Evolutionary conservation across 441 rosid genomes (phyloP).

Genomic region (Pelargonium fulgidum): DNA sequence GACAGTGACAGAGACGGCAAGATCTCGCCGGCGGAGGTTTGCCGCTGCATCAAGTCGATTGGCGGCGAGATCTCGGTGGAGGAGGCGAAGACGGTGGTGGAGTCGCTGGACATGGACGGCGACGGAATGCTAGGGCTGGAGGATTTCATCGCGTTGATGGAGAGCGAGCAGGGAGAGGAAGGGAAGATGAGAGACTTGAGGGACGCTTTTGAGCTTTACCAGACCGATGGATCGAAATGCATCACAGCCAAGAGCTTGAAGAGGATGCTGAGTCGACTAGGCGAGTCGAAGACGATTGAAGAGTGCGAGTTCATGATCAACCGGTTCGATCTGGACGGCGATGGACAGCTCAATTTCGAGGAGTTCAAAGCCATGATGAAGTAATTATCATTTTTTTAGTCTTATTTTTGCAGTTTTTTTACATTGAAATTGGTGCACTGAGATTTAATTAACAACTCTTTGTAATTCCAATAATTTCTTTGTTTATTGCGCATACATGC

Average conservation of each 20-base stretch:
- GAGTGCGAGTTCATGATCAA: constrained; percentile 3
- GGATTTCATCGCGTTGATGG: constrained; percentile 1
- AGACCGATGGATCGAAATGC: background rate
- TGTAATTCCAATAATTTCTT: too few species aligned
- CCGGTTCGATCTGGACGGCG: background rate
- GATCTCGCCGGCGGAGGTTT: background rate
- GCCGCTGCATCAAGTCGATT: background rate
- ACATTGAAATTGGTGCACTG: too few species aligned
- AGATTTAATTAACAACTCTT: too few species aligned
- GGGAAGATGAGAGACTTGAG: background rate
- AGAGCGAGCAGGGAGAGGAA: constrained; percentile 1
- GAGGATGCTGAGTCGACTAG: constrained; percentile 2
- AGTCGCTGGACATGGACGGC: background rate
- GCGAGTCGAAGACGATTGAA: background rate
- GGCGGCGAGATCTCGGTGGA: background rate
- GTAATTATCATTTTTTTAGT: background rate
- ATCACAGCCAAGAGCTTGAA: background rate
- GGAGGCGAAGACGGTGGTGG: constrained; percentile 1
- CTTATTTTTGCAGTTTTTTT: too few species aligned
- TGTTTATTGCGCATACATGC: too few species aligned
- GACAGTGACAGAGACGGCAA: background rate
- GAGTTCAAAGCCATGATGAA: constrained; percentile 4
- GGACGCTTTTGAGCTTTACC: background rate
- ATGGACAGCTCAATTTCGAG: background rate
- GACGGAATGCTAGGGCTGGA: background rate